Evolutionary conservation across 352 stramenopile species (phyloP).

Genomic region (Pythium monospermum): DNA sequence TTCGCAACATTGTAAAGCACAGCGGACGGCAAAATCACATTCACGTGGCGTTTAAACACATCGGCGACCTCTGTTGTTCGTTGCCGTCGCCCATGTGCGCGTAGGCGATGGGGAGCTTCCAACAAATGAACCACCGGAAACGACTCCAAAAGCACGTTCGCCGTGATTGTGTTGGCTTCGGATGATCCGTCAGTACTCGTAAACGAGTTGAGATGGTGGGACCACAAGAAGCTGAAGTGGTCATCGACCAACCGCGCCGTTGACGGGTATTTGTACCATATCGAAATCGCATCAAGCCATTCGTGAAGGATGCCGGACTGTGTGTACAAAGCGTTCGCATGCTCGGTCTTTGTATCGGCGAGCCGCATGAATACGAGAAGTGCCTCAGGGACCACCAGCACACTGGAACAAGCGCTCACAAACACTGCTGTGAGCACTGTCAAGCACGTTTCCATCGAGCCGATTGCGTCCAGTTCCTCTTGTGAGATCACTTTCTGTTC

Average conservation of each 20-base stretch:
- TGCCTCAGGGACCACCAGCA: constrained; percentile 44
- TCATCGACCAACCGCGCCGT: constrained; percentile 46
- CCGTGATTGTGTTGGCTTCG: too few species aligned
- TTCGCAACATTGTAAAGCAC: constrained; percentile 19
- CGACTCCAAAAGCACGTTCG: too few species aligned
- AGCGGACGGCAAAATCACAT: constrained; percentile 19
- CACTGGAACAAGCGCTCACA: constrained; percentile 58
- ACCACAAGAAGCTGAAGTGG: constrained; percentile 66
- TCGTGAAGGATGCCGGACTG: constrained; percentile 23
- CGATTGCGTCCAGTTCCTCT: background rate
- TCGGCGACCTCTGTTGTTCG: background rate
- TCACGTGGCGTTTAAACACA: constrained; percentile 7
- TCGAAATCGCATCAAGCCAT: constrained; percentile 43
- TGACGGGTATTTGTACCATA: constrained; percentile 43
- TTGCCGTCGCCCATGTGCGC: too few species aligned
- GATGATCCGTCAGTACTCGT: too few species aligned
- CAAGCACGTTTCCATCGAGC: constrained; percentile 22
- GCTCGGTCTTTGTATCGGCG: constrained; percentile 21
- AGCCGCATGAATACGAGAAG: constrained; percentile 49
- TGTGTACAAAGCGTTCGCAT: constrained; percentile 32
- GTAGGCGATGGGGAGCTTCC: background rate
- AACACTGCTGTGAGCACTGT: constrained; percentile 54
- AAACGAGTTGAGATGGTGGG: constrained; percentile 12
- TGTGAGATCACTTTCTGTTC: too few species aligned
- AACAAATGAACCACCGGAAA: background rate